Base-by-base conservation (phyloP, 2,329 filamentous ascomycete species). In the Myriangium duriaei region DNA sequence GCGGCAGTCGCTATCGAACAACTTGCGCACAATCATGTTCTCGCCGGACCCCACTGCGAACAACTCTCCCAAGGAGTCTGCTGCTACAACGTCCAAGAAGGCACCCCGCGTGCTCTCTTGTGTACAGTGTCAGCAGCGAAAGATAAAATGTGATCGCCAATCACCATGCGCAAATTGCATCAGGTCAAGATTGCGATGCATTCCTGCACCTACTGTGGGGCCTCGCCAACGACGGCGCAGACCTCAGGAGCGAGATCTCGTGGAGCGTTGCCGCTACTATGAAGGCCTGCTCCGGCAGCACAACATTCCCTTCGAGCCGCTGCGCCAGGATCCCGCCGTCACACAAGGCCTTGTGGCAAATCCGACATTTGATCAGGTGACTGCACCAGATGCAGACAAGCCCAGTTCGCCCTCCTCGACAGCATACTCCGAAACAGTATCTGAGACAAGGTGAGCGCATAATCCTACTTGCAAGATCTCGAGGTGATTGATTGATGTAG, bases 61-160 rank as follows among this genome's bases (percentile, higher is more conserved):
- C n/a, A n/a, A n/a, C n/a, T n/a, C n/a, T n/a, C n/a, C n/a, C n/a
- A n/a, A n/a, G 21, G 7, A 26, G 21, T 26, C 21, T n/a, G 21
- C 21, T n/a, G 21, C 21, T n/a, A n/a, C 21, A n/a, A n/a, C n/a
- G n/a, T n/a, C n/a, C n/a, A 26, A 26, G 21, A 37, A 31, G 12
- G 24, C 55, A 15, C 56, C 56, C 39, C 57, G 62, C n/a, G 51
- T 65, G 11, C 61, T 69, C 19, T 63, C 71, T 26, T 88, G 82
- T 50, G 68, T 83, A 11, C 66, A 77, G 13, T 88, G 82, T 52
- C 80, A 86, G 53, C 79, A 81, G 54, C 74, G 79, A 43, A 85
- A 85, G 55, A 71, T 85, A 30, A 76, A 76, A 42, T 85, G 81
- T 57, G 43, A 48, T 56, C 79, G 79, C 57, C 73, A 69, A 48